These are phyloP conservation scores for Prinsepia uniflora DNA, from an alignment of 306 rosid genomes.

Conservation along the genomic window DNA sequence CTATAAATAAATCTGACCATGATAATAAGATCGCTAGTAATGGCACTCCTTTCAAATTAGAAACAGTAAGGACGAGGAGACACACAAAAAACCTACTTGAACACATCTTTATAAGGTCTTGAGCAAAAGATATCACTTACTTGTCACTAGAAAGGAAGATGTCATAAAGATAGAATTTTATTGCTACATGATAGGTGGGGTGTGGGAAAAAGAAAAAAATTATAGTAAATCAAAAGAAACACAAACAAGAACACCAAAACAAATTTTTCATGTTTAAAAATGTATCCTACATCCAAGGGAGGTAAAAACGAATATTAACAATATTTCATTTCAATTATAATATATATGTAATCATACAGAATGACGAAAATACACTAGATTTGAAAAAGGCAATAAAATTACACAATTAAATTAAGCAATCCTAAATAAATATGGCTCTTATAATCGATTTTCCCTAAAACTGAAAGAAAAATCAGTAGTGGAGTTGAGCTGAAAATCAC, in stretches of 20 bases:
- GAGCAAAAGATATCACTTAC: neutral
- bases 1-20: slow-evolving; percentile 41
- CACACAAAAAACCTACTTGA: too few relatives aligned
- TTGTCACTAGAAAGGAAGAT: neutral
- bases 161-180: neutral
- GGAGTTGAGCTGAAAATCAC: too few relatives aligned
- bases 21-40: slow-evolving; percentile 24
- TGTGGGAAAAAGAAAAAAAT: neutral
- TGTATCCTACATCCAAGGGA: neutral
- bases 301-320: neutral
- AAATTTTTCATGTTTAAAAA: neutral
- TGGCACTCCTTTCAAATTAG: slow-evolving; percentile 9
- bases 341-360: neutral
- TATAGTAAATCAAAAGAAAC: neutral
- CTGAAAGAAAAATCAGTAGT: too few relatives aligned
- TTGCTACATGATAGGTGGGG: neutral
- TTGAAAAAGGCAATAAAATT: neutral
- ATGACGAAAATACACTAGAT: neutral
- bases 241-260: neutral
- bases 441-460: neutral
- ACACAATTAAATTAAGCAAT: neutral
- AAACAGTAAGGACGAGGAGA: neutral
- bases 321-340: too few relatives aligned
- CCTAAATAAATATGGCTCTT: neutral
- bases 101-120: neutral